Percentiles rank a stretch among this genome's conserved stretches.
These are phyloP conservation scores for Immersiella caudata DNA, from an alignment of 495 filamentous ascomycete species.

Conservation along the genomic window DNA sequence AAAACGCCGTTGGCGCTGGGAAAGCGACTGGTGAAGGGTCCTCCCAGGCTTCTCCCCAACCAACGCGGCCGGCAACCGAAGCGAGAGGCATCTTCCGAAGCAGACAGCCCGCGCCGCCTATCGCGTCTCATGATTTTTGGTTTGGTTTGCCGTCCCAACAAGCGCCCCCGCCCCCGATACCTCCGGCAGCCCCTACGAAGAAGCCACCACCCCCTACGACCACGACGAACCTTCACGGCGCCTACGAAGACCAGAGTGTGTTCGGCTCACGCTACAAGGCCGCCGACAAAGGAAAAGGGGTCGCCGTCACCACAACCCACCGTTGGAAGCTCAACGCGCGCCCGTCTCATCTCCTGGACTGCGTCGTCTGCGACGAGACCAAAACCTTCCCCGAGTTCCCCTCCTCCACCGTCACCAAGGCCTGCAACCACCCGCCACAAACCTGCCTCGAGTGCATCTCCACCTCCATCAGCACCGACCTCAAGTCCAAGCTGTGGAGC, in stretches of 20 bases:
- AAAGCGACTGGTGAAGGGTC: too few species aligned
- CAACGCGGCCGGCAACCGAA: too few species aligned
- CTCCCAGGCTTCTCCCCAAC: too few species aligned
- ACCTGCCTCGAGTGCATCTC: constrained; percentile 37
- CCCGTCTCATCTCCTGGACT: constrained; percentile 13
- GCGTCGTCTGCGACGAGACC: constrained; percentile 37
- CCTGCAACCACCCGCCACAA: constrained; percentile 32
- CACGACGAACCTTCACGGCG: neutral
- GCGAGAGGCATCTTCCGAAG: too few species aligned
- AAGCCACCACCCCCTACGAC: too few species aligned
- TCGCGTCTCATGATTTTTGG: too few species aligned
- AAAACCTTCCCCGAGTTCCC: constrained; percentile 31
- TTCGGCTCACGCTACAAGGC: neutral
- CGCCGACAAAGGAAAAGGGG: neutral
- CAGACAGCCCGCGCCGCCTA: too few species aligned
- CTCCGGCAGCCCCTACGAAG: too few species aligned
- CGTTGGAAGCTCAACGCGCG: neutral
- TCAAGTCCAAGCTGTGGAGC: constrained; percentile 28
- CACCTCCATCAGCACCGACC: constrained; percentile 30
- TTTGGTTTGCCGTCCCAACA: too few species aligned
- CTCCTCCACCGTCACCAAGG: constrained; percentile 23
- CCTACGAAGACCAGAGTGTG: neutral
- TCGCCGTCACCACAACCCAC: neutral
- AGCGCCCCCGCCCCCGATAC: too few species aligned
- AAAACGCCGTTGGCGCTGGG: too few species aligned